Evolutionary conservation across 1,284 basidiomycete genomes (phyloP), one percentile per base, ranked within the genome.

Genomic region (Cerioporus squamosus): DNA sequence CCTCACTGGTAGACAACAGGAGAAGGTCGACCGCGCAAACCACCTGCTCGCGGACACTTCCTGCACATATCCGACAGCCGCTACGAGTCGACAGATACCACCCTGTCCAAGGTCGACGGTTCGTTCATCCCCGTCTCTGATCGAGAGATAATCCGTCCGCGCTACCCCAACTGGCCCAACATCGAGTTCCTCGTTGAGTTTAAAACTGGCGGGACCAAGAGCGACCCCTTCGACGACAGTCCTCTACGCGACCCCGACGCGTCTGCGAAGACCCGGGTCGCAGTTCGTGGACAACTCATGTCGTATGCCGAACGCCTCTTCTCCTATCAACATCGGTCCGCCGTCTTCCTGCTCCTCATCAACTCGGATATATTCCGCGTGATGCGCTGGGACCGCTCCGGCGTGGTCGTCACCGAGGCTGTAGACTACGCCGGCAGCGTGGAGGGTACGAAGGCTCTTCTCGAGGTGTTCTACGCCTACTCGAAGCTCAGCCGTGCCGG

Each of bases 381-480:
- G 7, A 22, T 57, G 29, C 46, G 55, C 1, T 53, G 53, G 49
- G 53, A 57, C 36, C 22, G 39, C 1, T 18, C 50, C 0, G 55
- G 55, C 2, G 44, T 44, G 12, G 33, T 57, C 24, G 44, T 47
- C 17, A 42, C 55, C 1, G 33, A 52, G 7, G 36, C 39, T 1
- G 22, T 43, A 17, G 29, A 48, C 40, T 57, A 57, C 38, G 43
- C 39, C 22, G 22, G 17, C 5, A 18, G 29, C 17, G 31, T 31
- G 2, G 33, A 12, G 5, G 36, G 59, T 9, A 61, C 66, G 2
- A 15, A 18, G 9, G 3, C 51, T 12, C 49, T 67, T 2, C 33
- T 55, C 18, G 49, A 60, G n/a, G 57, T 64, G n/a, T 29, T 66
- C 9, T 64, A 61, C 55, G 38, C 45, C 2, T 66, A 59, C n/a